Conservation (phyloP, 2,329 filamentous ascomycete species). For the Dichotomopilus funicola region DNA sequence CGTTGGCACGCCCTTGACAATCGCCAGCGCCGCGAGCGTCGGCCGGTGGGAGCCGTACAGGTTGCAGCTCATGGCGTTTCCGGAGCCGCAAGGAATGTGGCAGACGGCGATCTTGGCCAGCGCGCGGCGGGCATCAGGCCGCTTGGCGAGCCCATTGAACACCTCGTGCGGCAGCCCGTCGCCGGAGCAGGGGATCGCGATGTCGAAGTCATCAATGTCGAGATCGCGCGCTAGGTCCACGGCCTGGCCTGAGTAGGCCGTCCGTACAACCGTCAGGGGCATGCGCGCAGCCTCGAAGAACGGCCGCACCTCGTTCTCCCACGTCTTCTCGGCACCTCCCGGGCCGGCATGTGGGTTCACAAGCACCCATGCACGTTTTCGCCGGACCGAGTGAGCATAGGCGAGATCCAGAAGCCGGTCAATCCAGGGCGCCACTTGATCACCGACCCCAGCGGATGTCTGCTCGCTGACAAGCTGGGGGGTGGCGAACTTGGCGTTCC, state of each 20-base stretch:
- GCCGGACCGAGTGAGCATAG: conserved; percentile 57
- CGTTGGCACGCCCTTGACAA: conserved; percentile 82
- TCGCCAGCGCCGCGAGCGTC: conserved; percentile 68
- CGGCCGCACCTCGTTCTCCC: conserved; percentile 68
- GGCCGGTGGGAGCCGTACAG: conserved; percentile 73
- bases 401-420: conserved; percentile 59
- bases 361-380: conserved; percentile 77
- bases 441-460: conserved; percentile 1
- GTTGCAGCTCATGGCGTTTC: conserved; percentile 90
- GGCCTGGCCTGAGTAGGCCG: conserved; percentile 69
- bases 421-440: conserved; percentile 45
- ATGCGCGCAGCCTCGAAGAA: conserved; percentile 78
- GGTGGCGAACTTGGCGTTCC: conserved; percentile 19
- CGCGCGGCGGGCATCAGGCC: conserved; percentile 66
- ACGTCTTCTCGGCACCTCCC: conserved; percentile 66
- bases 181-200: conserved; percentile 82
- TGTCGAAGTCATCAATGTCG: conserved; percentile 75
- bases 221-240: conserved; percentile 67
- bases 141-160: conserved; percentile 82
- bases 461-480: conserved; percentile 7
- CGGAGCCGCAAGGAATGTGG: conserved; percentile 86
- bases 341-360: conserved; percentile 89
- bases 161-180: conserved; percentile 90
- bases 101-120: conserved; percentile 72
- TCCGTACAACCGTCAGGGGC: conserved; percentile 65